Evolutionary conservation across 1,284 basidiomycete genomes (phyloP), one percentile per base, ranked within the genome.

Genomic region (Vanrija sp.): DNA sequence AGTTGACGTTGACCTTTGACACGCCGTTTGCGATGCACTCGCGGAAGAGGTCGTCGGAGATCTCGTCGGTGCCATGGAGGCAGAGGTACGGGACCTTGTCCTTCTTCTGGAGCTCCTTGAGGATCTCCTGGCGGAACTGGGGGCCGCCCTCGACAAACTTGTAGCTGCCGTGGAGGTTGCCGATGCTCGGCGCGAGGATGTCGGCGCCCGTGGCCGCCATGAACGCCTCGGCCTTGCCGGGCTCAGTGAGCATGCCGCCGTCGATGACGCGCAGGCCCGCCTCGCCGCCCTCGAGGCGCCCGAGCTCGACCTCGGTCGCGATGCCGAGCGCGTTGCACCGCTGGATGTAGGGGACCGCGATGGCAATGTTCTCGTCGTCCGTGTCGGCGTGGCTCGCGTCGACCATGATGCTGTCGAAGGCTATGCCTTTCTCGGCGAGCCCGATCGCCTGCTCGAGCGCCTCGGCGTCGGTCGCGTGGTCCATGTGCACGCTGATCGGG

Each of bases 261-360:
- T 69, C 65, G 51, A 78, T 76, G 54, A 73, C 67, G n/a, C 76
- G 61, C n/a, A 78, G 65, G 35, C 78, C 78, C 3, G 75, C 77
- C 52, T 79, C 78, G 18, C 78, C 78, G 23, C 78, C 77, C 46
- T 77, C 76, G 31, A 79, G 57, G 38, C 78, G 63, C 38, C 78
- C 78, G 6, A 79, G 67, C 63, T 79, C 78, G 42, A 79, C 78
- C 61, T 79, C 78, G 31, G 76, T 77, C 1, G 76, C 76, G 45
- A 79, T 73, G 16, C 78, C 78, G 38, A 52, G 58, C 20, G 63
- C 61, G 37, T 67, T 68, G 56, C 66, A 68, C 53, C 71, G 64
- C 59, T 68, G 62, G 56, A 73, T 72, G 49, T 63, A 73, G 3
- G 71, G 71, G 6, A 67, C 63, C 9, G 71, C 75, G 44, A 75